Conservation (phyloP, 257 asterid species). For the Henckelia pumila region DNA sequence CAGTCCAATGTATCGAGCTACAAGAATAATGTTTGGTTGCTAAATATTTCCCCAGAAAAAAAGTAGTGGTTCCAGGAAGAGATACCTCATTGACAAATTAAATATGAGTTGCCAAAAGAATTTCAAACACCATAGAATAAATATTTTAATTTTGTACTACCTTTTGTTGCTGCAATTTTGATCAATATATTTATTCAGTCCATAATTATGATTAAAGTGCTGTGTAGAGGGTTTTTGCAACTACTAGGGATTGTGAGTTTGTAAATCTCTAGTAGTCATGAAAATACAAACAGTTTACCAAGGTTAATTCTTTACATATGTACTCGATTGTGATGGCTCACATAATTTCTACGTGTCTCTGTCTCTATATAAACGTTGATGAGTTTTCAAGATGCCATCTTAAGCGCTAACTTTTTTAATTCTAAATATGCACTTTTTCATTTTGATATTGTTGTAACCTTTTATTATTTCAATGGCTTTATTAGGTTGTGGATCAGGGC, state of each 20-base stretch:
- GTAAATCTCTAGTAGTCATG: neutral
- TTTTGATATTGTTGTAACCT: neutral
- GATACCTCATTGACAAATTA: too few relatives aligned
- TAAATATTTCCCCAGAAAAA: neutral
- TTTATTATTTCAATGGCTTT: slow-evolving; percentile 11
- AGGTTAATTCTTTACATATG: neutral
- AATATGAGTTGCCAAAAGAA: too few relatives aligned
- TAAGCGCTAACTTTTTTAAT: too few relatives aligned
- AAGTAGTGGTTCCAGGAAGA: neutral
- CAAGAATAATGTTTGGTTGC: too few relatives aligned
- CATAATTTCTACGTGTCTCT: too few relatives aligned
- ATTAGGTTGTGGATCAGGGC: slow-evolving; percentile 97
- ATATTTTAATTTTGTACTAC: neutral
- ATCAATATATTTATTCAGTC: neutral
- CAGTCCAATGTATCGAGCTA: neutral
- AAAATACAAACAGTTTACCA: neutral
- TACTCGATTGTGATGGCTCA: neutral
- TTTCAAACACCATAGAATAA: too few relatives aligned
- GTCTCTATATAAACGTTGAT: too few relatives aligned
- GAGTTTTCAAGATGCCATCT: neutral
- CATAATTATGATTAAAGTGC: neutral
- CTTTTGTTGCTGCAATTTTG: neutral
- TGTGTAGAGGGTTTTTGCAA: neutral
- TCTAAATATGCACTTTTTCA: neutral
- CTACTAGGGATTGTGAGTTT: neutral